These are phyloP conservation scores for Penicillium cinerascens DNA, from an alignment of 495 filamentous ascomycete species.

Conservation along the genomic window DNA sequence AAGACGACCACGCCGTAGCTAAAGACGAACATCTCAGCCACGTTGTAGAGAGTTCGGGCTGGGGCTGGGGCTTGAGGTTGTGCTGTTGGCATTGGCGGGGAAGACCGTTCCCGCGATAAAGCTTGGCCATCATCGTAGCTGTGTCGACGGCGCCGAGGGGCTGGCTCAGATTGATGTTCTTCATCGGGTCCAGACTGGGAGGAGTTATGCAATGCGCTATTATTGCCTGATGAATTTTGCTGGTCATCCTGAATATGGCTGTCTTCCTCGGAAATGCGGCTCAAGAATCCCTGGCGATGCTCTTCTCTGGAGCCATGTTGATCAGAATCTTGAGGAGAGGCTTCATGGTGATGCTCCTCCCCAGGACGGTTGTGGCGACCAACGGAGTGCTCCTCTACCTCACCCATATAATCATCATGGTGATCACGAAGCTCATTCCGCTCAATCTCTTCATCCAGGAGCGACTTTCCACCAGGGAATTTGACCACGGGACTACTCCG, in stretches of 20 bases:
- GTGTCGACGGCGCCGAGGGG: constrained; percentile 22
- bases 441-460: constrained; percentile 95
- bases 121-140: constrained; percentile 25
- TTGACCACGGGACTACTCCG: constrained; percentile 88
- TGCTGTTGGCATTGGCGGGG: constrained; percentile 13
- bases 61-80: constrained; percentile 28
- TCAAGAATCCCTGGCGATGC: constrained; percentile 14
- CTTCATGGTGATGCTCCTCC: constrained; percentile 32
- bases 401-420: constrained; percentile 80
- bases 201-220: neutral
- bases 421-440: constrained; percentile 85
- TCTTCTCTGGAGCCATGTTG: constrained; percentile 12
- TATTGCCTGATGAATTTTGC: constrained; percentile 7
- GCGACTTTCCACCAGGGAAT: constrained; percentile 85
- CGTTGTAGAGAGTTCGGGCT: constrained; percentile 61
- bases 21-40: constrained; percentile 97
- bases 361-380: constrained; percentile 29
- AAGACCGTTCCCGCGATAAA: constrained; percentile 15
- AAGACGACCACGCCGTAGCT: constrained; percentile 97
- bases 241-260: constrained; percentile 20
- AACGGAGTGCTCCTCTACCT: constrained; percentile 43
- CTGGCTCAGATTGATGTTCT: constrained; percentile 10
- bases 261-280: constrained; percentile 19
- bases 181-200: neutral
- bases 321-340: constrained; percentile 11